Conservation (phyloP, 2,329 filamentous ascomycete species). For the Magnaporthiopsis rhizophila region DNA sequence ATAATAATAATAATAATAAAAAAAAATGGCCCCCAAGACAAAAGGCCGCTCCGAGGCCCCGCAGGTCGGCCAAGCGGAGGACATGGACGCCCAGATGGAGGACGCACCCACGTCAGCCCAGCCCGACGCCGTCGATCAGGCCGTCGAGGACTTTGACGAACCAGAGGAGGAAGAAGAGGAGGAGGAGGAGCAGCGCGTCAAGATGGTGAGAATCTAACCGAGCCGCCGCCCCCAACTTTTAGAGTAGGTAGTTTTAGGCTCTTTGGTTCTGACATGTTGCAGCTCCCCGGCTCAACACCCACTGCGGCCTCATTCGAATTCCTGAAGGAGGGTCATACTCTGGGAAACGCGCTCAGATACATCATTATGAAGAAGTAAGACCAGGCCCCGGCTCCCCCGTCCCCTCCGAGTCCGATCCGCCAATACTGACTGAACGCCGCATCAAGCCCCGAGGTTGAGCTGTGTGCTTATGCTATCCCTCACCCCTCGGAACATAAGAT, state of each 20-base stretch:
- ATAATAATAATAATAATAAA: conserved; percentile 19
- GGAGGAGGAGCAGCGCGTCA: conserved; percentile 46
- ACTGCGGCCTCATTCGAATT: conserved; percentile 95
- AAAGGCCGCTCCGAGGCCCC: conserved; percentile 22
- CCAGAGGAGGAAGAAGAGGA: conserved; percentile 39
- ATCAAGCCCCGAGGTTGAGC: conserved; percentile 82
- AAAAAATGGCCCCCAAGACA: conserved; percentile 32
- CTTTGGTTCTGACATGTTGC: background rate
- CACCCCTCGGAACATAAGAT: conserved; percentile 94
- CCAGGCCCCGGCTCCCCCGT: background rate
- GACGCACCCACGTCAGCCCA: conserved; percentile 32
- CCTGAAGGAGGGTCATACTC: conserved; percentile 84
- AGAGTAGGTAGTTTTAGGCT: conserved; percentile 1
- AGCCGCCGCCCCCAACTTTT: background rate
- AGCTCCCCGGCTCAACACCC: conserved; percentile 80
- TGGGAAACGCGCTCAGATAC: conserved; percentile 89
- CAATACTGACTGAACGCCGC: conserved; percentile 11
- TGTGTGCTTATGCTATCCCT: conserved; percentile 96
- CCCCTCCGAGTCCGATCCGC: background rate
- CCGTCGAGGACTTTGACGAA: conserved; percentile 26
- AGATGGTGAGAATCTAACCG: conserved; percentile 42
- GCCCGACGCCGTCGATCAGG: conserved; percentile 22
- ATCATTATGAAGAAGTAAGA: conserved; percentile 96
- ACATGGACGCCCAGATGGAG: conserved; percentile 31
- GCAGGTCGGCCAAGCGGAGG: conserved; percentile 15